Evolutionary conservation across 1,139 yeast genomes (phyloP), one percentile per base, ranked within the genome.

Genomic region (Scheffersomyces parashehatae): DNA sequence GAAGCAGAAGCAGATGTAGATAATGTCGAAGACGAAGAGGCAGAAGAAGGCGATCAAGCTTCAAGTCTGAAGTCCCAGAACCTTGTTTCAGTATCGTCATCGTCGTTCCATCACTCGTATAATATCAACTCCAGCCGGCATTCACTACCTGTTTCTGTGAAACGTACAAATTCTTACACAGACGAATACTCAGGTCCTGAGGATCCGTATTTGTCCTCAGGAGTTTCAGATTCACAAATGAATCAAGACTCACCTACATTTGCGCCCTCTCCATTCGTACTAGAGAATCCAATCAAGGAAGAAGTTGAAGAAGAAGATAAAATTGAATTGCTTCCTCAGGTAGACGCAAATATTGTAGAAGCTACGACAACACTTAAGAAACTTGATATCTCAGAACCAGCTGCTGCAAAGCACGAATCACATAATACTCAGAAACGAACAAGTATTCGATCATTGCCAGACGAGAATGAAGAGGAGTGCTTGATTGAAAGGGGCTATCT

Each of bases 401-500:
- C 11, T 14, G 7, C 26, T 1, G 8, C 1, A 20, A 20, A 20
- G 26, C 26, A 20, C 7, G 26, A 20, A 20, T 20, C 26, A 2
- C 26, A 20, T 20, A 20, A 3, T 7, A 9, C 35, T 14, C 35
- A 14, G n/a, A 31, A 31, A 31, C 20, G 15, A n/a, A 14, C 24
- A 11, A 14, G 11, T 14, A 14, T 9, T 9, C 14, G 15, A 31
- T 31, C 35, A 10, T n/a, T 20, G 5, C 14, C 28, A 11, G 34
- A 8, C 29, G 38, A 41, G 7, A 35, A 30, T 11, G 39, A 29
- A 49, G 58, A 29, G 43, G 81, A 76, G 47, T 70, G 67, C 39
- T 58, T 68, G 5, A 61, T 79, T 13, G 70, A 70, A 39, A 60
- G 64, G 43, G 83, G 84, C 0, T 60, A 65, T 38, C 51, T 79